Evolutionary conservation across 129 eudicot species (phyloP).

Genomic region (Artemisia tridentata): DNA sequence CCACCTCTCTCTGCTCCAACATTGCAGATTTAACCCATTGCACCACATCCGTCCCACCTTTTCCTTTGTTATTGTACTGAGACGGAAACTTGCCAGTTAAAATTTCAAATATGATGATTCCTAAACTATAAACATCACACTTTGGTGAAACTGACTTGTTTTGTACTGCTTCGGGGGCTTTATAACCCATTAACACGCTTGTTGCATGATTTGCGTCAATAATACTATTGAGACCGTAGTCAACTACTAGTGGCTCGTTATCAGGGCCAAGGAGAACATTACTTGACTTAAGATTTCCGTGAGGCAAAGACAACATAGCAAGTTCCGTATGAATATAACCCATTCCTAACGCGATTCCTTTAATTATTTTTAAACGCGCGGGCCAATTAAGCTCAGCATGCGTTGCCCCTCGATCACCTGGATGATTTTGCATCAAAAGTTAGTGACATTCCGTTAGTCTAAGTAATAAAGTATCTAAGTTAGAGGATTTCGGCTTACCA

Average conservation of each 20-base stretch:
- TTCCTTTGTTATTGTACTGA: constrained; percentile 43
- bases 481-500: constrained; percentile 32
- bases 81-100: constrained; percentile 62
- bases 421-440: constrained; percentile 3
- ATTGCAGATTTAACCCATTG: constrained; percentile 55
- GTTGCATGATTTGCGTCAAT: constrained; percentile 30
- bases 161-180: constrained; percentile 61
- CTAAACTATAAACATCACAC: constrained; percentile 67
- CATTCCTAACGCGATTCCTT: constrained; percentile 66
- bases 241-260: constrained; percentile 57
- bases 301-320: constrained; percentile 45
- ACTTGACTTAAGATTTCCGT: constrained; percentile 81
- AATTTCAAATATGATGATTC: constrained; percentile 67
- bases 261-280: constrained; percentile 51
- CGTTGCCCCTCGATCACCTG: constrained; percentile 54
- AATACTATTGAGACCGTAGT: constrained; percentile 48
- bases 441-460: neutral
- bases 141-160: constrained; percentile 47
- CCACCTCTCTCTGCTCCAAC: constrained; percentile 51
- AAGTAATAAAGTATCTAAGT: no score
- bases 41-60: constrained; percentile 57
- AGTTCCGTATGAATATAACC: constrained; percentile 52
- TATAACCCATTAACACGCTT: constrained; percentile 46
- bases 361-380: constrained; percentile 50
- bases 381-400: constrained; percentile 65